Evolutionary conservation across 176 grass and related monocot species (phyloP).

Genomic region (Oropetium thomaeum): DNA sequence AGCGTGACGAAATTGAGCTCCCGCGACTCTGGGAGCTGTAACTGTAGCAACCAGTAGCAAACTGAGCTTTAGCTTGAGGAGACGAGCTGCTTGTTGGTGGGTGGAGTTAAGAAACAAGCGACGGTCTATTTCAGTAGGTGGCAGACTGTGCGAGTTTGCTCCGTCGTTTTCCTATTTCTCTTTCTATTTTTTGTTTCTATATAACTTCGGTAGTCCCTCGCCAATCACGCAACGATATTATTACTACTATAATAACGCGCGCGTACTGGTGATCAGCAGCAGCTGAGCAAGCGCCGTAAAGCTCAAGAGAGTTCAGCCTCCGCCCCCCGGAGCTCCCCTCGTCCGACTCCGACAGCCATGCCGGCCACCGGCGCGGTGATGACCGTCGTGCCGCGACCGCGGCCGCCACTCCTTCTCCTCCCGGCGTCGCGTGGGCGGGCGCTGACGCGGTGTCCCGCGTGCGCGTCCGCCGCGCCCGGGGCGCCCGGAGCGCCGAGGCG

Average conservation of each 20-base stretch:
- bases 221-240: slow-evolving; percentile 16
- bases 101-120: too few species aligned
- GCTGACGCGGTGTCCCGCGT: slow-evolving; percentile 11
- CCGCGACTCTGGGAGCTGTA: background rate
- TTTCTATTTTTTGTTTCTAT: background rate
- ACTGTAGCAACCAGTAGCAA: too few species aligned
- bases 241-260: too few species aligned
- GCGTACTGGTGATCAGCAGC: background rate
- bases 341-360: background rate
- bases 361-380: background rate
- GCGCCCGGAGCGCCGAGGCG: background rate
- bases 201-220: background rate
- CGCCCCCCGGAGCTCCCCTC: background rate
- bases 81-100: background rate
- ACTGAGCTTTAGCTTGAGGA: background rate
- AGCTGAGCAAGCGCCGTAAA: background rate
- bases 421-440: background rate
- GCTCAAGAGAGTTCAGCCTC: background rate
- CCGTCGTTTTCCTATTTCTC: background rate
- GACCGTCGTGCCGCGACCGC: background rate
- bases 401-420: background rate
- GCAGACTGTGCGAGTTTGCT: background rate
- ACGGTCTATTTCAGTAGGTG: background rate
- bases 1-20: background rate
- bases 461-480: slow-evolving; percentile 5